Base-by-base conservation (phyloP, 2,329 filamentous ascomycete genomes). In the Coleophoma crateriformis region DNA sequence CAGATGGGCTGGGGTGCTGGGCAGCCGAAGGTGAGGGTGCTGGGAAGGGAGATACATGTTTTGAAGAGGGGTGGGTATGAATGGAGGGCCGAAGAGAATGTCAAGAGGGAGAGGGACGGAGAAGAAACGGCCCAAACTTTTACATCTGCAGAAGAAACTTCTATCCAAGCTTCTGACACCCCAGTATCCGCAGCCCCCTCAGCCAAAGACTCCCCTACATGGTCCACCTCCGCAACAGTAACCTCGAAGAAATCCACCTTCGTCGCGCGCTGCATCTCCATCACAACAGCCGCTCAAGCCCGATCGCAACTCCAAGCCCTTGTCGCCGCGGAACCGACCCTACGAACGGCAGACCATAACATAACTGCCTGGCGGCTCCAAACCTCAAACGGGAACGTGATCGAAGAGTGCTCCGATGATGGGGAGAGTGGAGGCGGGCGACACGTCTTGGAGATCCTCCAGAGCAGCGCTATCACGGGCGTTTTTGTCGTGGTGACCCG, bases 11-110 rank as follows among this genome's bases (percentile, higher is more conserved):
- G 85, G 75, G 86, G 85, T 0, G 38, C 32, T 13, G 88, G 89
- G 0, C 88, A 94, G 65, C 88, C 89, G 0, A 77, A 78, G 27
- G 74, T 92, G 3, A 82, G 68, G 48, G 76, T 95, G 11, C 78
- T 94, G 76, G 86, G 85, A 0, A 78, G 88, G 47, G 82, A 90
- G 46, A 72, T 95, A 13, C 76, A 79, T 3, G 87, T 94, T 1
- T 72, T 95, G 59, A 90, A 89, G 67, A 74, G 90, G 57, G 84
- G 86, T 64, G 88, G 86, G 2, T 94, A 94, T 64, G 73, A 80
- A 51, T 82, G 78, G 74, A 56, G 35, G 49, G 52, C 54, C 32
- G 52, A 41, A 43, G 50, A 47, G 35, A 22, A 50, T 51, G 47
- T 49, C 22, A 41, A 47, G 39, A 27, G 42, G 20, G 45, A 48